Conservation (phyloP, 129 eudicot species). For the Helichrysum umbraculigerum region DNA sequence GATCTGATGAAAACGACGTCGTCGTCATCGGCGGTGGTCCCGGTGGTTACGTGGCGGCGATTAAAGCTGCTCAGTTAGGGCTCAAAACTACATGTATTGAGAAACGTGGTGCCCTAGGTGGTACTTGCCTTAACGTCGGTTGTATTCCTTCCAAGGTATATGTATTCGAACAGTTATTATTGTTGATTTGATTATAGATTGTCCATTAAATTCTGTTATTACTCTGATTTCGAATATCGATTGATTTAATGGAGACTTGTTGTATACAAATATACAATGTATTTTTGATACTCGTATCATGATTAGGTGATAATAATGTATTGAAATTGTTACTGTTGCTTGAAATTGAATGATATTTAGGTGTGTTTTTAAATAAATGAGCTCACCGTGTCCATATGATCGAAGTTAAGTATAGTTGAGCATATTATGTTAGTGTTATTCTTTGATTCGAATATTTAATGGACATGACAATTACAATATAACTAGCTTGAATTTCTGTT, state of each 20-base stretch:
- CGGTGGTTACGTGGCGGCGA: slow-evolving; percentile 67
- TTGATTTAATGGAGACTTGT: not conserved
- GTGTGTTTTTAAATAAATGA: too few species aligned
- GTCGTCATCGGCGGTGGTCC: slow-evolving; percentile 92
- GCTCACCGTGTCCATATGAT: too few species aligned
- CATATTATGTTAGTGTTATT: too few species aligned
- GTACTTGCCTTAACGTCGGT: slow-evolving; percentile 89
- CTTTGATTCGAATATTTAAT: too few species aligned
- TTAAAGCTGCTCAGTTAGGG: slow-evolving; percentile 84
- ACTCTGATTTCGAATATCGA: not conserved
- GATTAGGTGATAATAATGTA: too few species aligned
- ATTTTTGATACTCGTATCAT: too few species aligned
- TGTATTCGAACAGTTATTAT: not conserved
- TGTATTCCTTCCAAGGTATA: slow-evolving; percentile 39
- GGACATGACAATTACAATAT: too few species aligned
- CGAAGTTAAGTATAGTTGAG: too few species aligned
- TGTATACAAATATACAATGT: too few species aligned
- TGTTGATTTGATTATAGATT: not conserved
- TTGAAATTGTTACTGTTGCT: too few species aligned
- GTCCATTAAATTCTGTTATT: not conserved
- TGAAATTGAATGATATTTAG: too few species aligned
- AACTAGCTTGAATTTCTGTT: too few species aligned
- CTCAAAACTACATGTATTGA: slow-evolving; percentile 86
- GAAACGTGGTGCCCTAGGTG: slow-evolving; percentile 86
- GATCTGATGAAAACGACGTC: slow-evolving; percentile 78